Conservation (phyloP, 108 stramenopile species). For the Conticribra guillardii region DNA sequence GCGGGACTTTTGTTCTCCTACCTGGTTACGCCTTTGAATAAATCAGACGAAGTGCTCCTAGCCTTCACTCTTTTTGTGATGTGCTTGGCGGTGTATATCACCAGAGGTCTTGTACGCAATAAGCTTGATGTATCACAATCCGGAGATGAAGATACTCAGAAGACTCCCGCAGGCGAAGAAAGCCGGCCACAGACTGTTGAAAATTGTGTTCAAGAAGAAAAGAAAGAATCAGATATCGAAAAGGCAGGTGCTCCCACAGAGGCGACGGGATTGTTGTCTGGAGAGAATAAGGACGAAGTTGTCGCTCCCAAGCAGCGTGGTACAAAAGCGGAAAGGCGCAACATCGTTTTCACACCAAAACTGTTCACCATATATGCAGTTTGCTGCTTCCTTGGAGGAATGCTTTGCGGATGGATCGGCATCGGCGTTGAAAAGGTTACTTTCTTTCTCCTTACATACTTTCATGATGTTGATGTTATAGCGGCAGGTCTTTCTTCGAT, state of each 20-base stretch:
- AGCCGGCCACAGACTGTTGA: neutral
- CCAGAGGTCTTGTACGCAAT: neutral
- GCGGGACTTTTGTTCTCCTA: conserved; percentile 16
- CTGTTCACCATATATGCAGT: conserved; percentile 5
- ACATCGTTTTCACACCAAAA: conserved; percentile 11
- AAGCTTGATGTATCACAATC: conserved; percentile 5
- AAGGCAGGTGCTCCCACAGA: neutral
- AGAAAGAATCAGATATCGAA: neutral
- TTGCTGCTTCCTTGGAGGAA: conserved; percentile 18
- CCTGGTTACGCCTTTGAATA: conserved; percentile 13
- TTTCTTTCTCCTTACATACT: conserved; percentile 22
- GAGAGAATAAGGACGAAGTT: neutral
- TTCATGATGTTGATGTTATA: conserved; percentile 20
- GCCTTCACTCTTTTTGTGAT: conserved; percentile 15
- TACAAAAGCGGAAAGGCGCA: neutral
- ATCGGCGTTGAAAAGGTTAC: conserved; percentile 22
- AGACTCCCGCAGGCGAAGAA: neutral
- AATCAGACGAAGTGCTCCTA: conserved; percentile 13
- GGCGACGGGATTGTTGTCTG: neutral
- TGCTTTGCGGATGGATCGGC: conserved; percentile 17
- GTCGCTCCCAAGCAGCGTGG: neutral
- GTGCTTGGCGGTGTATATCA: conserved; percentile 16
- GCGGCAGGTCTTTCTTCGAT: conserved; percentile 19
- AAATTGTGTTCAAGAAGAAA: neutral
- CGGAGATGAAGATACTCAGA: neutral